Base-by-base conservation (phyloP, 768 basidiomycete species). In the Tylopilus sp. region DNA sequence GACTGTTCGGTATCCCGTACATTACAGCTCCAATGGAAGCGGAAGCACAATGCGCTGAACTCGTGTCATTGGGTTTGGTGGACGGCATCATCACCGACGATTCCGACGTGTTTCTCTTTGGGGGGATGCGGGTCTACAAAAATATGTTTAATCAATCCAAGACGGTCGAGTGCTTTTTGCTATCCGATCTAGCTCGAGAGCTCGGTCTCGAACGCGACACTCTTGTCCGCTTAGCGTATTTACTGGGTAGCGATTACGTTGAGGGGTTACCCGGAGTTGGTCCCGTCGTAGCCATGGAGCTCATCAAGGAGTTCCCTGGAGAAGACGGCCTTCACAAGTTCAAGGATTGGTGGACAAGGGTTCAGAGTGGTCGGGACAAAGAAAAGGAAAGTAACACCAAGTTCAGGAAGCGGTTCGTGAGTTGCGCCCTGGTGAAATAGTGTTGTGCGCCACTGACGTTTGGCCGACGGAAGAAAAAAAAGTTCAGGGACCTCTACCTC, bases 131-230 rank as follows among this genome's bases (percentile, higher is more conserved):
- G n/a, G 92, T 98, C 19, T 97, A 89, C 80, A 97, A 96, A 73
- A 98, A 99, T 69, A 96, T 99, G 89, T 99, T 99, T 76, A 98
- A 98, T 68, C 96, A 98, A 71, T 89, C 91, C 44, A 98, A 98
- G 76, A 98, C 94, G 4, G 97, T 98, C 50, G 97, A 99, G 71
- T 94, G 93, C 66, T 99, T 97, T 76, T 75, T 97, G 31, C 73
- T 84, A 3, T 71, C 82, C 6, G 97, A 99, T 66, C 79, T 98
- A 45, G 80, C 79, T 34, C 81, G 94, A 38, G 97, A 99, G 68
- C 77, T 99, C 11, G 87, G 91, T 6, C 75, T 98, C 22, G 86
- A 90, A 45, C 80, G 93, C 24, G 92, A 91, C 60, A 86, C 87
- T 16, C 82, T 98, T 38, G 81, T 98, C 50, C 82, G 87, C 29